A percentile compares a stretch with the other conserved stretches of the same genome.
Evolutionary conservation across 345 rosid genomes (phyloP).

Genomic region (Acer saccharum): DNA sequence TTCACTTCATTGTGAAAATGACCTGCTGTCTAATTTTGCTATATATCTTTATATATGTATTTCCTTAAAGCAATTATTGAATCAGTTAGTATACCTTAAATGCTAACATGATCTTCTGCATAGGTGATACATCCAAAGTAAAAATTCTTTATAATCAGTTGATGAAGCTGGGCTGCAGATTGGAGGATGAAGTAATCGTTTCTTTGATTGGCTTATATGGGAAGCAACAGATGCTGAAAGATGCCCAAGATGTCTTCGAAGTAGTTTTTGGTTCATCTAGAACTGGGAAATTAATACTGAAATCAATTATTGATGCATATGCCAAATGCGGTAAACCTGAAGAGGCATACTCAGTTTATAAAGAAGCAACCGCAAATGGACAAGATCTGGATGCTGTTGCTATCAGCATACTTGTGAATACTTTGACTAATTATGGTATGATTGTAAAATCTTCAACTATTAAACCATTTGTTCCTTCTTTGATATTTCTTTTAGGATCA

Average conservation of each 20-base stretch:
- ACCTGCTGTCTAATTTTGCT: not conserved
- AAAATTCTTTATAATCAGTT: constrained; percentile 40
- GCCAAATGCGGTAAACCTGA: constrained; percentile 61
- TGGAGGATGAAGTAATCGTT: constrained; percentile 55
- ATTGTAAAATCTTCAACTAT: not conserved
- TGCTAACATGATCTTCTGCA: constrained; percentile 21
- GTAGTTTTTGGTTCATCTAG: constrained; percentile 44
- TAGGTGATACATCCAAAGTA: constrained; percentile 61
- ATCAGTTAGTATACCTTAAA: constrained; percentile 6
- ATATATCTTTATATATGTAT: not conserved
- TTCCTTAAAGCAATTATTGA: not conserved
- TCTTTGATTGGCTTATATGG: constrained; percentile 59
- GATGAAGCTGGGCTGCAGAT: constrained; percentile 42
- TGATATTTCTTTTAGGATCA: constrained; percentile 1
- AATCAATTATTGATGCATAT: constrained; percentile 70
- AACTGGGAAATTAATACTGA: constrained; percentile 43
- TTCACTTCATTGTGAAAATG: not conserved
- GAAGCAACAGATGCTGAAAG: constrained; percentile 49
- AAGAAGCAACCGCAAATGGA: constrained; percentile 46
- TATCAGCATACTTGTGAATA: constrained; percentile 67
- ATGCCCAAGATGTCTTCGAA: constrained; percentile 53
- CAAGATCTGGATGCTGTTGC: constrained; percentile 54
- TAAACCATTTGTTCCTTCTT: not conserved
- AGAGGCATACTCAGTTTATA: constrained; percentile 59
- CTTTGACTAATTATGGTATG: constrained; percentile 68